Conservation (phyloP, 1,139 yeast species). For the Pichia sp. region DNA sequence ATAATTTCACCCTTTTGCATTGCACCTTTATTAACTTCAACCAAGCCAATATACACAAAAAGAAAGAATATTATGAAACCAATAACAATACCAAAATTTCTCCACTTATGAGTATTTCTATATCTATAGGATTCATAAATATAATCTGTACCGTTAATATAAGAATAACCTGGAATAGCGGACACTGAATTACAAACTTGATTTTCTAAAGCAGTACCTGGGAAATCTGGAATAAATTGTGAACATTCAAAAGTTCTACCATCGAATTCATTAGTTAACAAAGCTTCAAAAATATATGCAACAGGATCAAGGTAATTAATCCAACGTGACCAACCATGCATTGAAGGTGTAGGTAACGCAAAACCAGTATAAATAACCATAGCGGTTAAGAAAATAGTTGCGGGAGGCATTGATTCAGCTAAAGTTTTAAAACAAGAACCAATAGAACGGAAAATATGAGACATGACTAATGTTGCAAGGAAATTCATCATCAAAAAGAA, state of each 20-base stretch:
- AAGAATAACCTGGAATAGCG: conserved; percentile 31
- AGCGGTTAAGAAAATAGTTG: conserved; percentile 44
- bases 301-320: conserved; percentile 50
- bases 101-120: conserved; percentile 29
- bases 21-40: conserved; percentile 30
- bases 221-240: conserved; percentile 46
- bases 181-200: conserved; percentile 63
- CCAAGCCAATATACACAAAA: conserved; percentile 24
- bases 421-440: conserved; percentile 42
- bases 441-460: conserved; percentile 42
- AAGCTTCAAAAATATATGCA: conserved; percentile 48
- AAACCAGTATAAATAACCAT: conserved; percentile 47
- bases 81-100: conserved; percentile 31
- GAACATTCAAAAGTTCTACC: conserved; percentile 47
- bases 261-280: conserved; percentile 49
- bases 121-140: conserved; percentile 27
- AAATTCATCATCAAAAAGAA: conserved; percentile 46
- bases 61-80: conserved; percentile 30
- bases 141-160: conserved; percentile 28
- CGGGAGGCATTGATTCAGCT: conserved; percentile 46
- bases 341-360: conserved; percentile 49
- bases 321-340: conserved; percentile 67
- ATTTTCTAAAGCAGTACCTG: conserved; percentile 33
- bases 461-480: conserved; percentile 35
- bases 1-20: conserved; percentile 33